Base-by-base conservation (phyloP, 805 yeast genomes). In the Saccharomyces cerevisiae region DNA sequence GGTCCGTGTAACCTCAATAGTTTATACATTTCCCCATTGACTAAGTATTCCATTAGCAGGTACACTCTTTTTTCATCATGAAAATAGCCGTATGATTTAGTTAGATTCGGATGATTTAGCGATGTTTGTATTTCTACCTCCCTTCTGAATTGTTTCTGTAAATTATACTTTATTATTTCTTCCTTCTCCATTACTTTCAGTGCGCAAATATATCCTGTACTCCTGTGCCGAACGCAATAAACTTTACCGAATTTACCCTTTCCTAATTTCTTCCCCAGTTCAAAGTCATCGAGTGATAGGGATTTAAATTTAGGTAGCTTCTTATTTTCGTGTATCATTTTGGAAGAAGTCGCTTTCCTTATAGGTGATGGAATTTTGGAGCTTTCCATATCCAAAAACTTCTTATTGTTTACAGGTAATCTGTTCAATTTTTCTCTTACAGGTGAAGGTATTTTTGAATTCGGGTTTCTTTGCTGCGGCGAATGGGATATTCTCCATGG, bases 231-330 rank as follows among this genome's bases (percentile, higher is more conserved):
- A 8, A 86, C 97, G 66, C 96, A 87, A 70, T 89, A 91, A 0
- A 94, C 98, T 62, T 82, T 83, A 8, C 99, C 99, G 63, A 91
- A 84, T 68, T 90, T 89, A 6, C 99, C 99, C 66, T 88, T 89
- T 0, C 98, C 99, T 50, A 92, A 76, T 54, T 85, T 83, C 52
- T 84, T 79, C 17, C 97, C 98, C 47, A 92, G 78, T 61, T 90
- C 96, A 70, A 92, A 92, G 65, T 88, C 94, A 29, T 61, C 59
- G 51, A 65, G 57, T 22, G 61, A 55, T 49, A 64, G 22, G 2
- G 52, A 24, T 51, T 57, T 60, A 4, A 47, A 11, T 22, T 49
- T 14, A 36, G 47, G 22, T 28, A 31, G 26, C 2, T 30, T 36
- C 17, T 24, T 22, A 31, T 14, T 48, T 13, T n/a, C 26, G 22